Evolutionary conservation across 805 yeast species (phyloP), one percentile per base, ranked within the genome.

Genomic region (Blastobotrys chiropterorum): DNA sequence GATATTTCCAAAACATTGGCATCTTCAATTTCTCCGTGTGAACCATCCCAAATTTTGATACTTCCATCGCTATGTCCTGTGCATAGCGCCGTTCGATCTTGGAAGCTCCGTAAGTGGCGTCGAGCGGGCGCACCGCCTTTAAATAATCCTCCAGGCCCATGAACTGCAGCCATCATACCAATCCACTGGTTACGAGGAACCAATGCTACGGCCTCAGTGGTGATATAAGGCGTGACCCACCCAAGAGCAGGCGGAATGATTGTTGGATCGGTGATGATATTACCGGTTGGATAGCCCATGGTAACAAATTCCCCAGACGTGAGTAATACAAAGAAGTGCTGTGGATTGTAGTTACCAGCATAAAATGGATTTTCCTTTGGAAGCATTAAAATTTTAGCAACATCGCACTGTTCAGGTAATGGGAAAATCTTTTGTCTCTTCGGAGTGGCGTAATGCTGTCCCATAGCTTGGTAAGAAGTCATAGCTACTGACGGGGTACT

Each of bases 51-150:
- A 6, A 94, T 66, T 53, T 95, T 76, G 0, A 94, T 81, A 26
- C 79, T 75, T 0, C 98, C 99, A 62, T 85, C 82, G 16, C 77
- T 76, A 65, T 89, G 97, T 0, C 97, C 98, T 0, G 96, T 83
- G 1, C 86, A 77, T 30, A 89, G 68, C 13, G 81, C 79, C 2
- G 83, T 79, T 41, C 86, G 74, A 19, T 72, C 67, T 38, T 78
- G 82, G 53, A 69, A 69, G 1, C 76, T 70, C 47, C 82, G 75
- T 40, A 75, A 66, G 30, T 71, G 72, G 19, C 77, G 74, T 31
- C 75, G 70, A 0, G 75, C 75, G 0, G 96, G 85, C 2, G 82
- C 78, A 3, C 99, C 99, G 47, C 99, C 99, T 50, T 74, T 76
- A 38, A 90, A 71, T 3, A 89, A 67, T 6, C 78, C 68, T 7